Percentiles rank a stretch among this genome's conserved stretches.
phyloP scores from a whole-genome alignment of 495 filamentous ascomycete genomes.

The Penicillium goetzii region DNA sequence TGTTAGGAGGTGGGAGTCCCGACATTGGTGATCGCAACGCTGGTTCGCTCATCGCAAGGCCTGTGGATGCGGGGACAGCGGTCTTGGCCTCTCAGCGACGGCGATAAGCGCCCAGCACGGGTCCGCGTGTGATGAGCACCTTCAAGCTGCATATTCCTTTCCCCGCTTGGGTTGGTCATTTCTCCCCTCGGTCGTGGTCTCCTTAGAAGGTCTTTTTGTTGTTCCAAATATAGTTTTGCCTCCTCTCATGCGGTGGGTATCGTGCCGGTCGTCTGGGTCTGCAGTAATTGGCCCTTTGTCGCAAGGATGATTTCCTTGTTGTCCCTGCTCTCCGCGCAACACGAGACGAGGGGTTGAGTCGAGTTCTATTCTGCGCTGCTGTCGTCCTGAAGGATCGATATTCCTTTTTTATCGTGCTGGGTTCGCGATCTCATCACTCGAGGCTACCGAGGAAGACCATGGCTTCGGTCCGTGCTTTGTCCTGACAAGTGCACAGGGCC shows the following conservation, averaged over 20 bases:
- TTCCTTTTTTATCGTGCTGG: conserved; percentile 20
- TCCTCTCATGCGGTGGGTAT: conserved; percentile 23
- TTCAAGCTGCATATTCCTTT: conserved; percentile 30
- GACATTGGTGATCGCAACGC: conserved; percentile 7
- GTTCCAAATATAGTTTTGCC: conserved; percentile 40
- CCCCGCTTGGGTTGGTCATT: conserved; percentile 19
- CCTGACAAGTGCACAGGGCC: conserved; percentile 32
- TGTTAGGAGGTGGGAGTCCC: conserved; percentile 10
- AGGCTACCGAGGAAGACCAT: conserved; percentile 33
- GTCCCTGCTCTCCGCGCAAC: conserved; percentile 29
- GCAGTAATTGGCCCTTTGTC: conserved; percentile 28
- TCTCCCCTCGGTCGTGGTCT: conserved; percentile 1
- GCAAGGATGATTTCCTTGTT: conserved; percentile 20
- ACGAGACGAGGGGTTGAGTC: conserved; percentile 29
- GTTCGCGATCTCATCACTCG: conserved; percentile 22
- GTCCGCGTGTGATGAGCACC: conserved; percentile 35
- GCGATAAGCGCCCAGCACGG: conserved; percentile 33
- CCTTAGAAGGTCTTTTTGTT: conserved; percentile 9
- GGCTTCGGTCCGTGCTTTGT: conserved; percentile 34
- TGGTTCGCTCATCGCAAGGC: conserved; percentile 18
- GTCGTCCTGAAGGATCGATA: conserved; percentile 10
- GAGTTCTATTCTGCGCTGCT: conserved; percentile 1
- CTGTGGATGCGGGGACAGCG: conserved; percentile 23
- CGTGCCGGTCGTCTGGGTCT: conserved; percentile 26
- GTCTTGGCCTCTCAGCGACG: conserved; percentile 31